Evolutionary conservation across 352 stramenopile genomes (phyloP).

Genomic region (Aphanomyces invadans): DNA sequence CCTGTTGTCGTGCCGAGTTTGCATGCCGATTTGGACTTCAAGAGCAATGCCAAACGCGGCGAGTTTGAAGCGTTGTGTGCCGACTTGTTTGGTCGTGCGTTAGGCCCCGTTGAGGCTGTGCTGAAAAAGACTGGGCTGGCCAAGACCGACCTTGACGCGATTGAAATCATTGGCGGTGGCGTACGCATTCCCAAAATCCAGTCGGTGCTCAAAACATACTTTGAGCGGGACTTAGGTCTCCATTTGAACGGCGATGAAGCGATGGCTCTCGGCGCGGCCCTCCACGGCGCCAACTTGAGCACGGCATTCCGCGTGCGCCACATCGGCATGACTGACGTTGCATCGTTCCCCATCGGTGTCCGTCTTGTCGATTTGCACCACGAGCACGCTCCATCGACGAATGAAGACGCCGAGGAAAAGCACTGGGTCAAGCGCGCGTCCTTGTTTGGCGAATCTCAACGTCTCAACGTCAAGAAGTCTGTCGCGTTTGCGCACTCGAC

Average conservation of each 20-base stretch:
- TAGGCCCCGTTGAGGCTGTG: constrained; percentile 78
- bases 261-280: constrained; percentile 93
- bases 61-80: constrained; percentile 89
- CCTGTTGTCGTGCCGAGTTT: constrained; percentile 92
- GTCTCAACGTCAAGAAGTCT: constrained; percentile 88
- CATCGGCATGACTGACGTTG: constrained; percentile 92
- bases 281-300: constrained; percentile 93
- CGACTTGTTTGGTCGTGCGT: constrained; percentile 81
- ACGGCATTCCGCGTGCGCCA: constrained; percentile 94
- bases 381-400: constrained; percentile 38
- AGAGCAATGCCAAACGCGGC: constrained; percentile 80
- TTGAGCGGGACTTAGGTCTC: constrained; percentile 87
- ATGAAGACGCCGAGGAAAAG: constrained; percentile 42
- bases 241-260: constrained; percentile 98
- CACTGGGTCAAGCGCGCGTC: constrained; percentile 88
- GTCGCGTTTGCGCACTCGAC: constrained; percentile 92
- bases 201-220: constrained; percentile 71
- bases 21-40: constrained; percentile 92
- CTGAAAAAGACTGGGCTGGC: constrained; percentile 87
- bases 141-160: constrained; percentile 85
- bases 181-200: constrained; percentile 95
- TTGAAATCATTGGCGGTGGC: constrained; percentile 96
- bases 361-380: constrained; percentile 71
- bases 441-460: constrained; percentile 83
- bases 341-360: constrained; percentile 82